Percentiles rank a stretch among this genome's conserved stretches.
Evolutionary conservation across 768 basidiomycete species (phyloP).

Genomic region (Leucosporidium creatinivorum): DNA sequence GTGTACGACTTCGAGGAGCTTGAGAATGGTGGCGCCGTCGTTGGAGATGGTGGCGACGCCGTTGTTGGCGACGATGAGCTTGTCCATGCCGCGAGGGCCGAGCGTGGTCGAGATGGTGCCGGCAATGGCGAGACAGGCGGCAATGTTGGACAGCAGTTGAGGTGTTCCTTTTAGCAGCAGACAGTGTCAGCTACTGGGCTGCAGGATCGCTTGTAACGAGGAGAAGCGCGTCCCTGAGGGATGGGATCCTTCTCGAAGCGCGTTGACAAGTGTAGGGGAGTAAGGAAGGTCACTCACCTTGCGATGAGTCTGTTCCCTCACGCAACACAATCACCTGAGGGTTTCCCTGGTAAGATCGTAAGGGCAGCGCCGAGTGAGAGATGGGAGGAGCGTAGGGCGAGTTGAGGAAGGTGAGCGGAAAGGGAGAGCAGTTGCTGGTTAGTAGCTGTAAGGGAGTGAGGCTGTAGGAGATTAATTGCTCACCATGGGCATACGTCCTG

Average conservation of each 20-base stretch:
- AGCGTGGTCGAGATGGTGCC: constrained; percentile 87
- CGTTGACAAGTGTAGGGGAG: constrained; percentile 1
- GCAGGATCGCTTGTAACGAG: not conserved
- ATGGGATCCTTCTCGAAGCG: not conserved
- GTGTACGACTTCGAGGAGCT: constrained; percentile 94
- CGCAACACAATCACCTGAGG: no score
- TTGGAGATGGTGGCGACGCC: constrained; percentile 98
- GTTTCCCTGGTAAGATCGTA: no score
- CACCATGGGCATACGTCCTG: constrained; percentile 30
- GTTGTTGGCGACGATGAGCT: constrained; percentile 74
- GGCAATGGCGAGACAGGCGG: constrained; percentile 87
- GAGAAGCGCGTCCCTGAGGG: not conserved
- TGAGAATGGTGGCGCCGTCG: constrained; percentile 97
- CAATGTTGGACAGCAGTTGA: constrained; percentile 89
- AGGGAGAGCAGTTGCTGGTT: not conserved
- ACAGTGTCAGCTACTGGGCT: not conserved
- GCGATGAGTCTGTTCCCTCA: constrained; percentile 34
- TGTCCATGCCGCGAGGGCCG: constrained; percentile 99
- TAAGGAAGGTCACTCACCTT: not conserved
- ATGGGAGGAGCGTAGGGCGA: not conserved
- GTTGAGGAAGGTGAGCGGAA: not conserved
- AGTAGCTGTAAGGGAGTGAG: not conserved
- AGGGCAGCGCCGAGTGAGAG: no score
- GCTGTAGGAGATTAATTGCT: not conserved
- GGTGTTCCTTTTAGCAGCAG: constrained; percentile 3